Conservation (phyloP, 176 grass and related monocot species). For the Carex littledalei region DNA sequence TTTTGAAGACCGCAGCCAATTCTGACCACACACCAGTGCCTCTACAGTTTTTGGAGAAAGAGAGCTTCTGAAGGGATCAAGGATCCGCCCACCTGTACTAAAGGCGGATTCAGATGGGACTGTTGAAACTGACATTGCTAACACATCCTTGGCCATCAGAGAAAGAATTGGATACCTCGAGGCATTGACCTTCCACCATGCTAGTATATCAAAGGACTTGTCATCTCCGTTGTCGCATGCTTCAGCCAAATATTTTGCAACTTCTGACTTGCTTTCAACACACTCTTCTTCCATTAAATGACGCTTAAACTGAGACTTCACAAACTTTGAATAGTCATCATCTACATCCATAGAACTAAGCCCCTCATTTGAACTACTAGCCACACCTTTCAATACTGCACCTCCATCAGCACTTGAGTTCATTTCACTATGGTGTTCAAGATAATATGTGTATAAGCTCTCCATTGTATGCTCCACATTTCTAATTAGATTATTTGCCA, state of each 20-base stretch:
- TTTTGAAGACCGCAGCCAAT: no score
- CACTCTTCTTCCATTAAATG: constrained; percentile 10
- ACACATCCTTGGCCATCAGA: constrained; percentile 4
- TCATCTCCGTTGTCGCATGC: constrained; percentile 3
- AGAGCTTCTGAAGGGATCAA: no score
- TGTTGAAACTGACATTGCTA: constrained; percentile 8
- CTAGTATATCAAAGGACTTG: constrained; percentile 11
- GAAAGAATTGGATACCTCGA: constrained; percentile 12
- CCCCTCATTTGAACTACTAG: not conserved
- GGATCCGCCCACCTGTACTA: not conserved
- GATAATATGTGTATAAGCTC: not conserved
- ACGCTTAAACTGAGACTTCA: constrained; percentile 19
- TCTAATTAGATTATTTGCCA: not conserved
- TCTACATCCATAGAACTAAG: not conserved
- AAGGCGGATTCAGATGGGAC: constrained; percentile 14
- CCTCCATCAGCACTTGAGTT: not conserved
- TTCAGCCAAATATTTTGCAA: not conserved
- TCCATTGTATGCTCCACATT: not conserved
- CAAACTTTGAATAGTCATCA: constrained; percentile 8
- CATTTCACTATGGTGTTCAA: not conserved
- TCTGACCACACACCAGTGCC: no score
- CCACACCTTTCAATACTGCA: not conserved
- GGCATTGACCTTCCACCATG: constrained; percentile 13
- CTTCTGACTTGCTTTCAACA: not conserved
- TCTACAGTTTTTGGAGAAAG: no score